Percentiles rank a stretch among this genome's conserved stretches.
Conservation (phyloP, 139 green algal genomes). For the Pseudopediastrum boryanum region DNA sequence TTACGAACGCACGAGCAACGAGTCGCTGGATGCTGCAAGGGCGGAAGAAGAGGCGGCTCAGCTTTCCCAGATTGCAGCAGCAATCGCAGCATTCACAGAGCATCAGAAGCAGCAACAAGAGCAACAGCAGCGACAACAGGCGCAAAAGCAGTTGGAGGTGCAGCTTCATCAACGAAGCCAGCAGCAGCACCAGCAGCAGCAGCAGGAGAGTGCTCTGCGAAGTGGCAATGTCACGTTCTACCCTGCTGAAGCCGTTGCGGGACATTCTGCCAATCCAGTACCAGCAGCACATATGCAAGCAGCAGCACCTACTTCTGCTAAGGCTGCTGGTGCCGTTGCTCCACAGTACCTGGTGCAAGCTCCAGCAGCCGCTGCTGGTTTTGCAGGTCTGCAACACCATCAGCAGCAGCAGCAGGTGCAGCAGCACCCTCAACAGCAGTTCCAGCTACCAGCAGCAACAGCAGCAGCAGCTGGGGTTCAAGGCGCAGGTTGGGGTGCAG, state of each 20-base stretch:
- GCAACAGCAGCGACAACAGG: background rate
- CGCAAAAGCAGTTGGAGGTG: background rate
- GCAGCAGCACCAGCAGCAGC: background rate
- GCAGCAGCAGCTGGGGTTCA: background rate
- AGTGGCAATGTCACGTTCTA: background rate
- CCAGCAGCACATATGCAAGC: background rate
- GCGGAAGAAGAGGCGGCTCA: too few species aligned
- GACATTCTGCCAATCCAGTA: too few species aligned
- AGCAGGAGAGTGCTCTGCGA: background rate
- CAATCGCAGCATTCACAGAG: too few species aligned
- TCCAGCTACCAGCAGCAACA: background rate
- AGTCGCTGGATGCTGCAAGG: too few species aligned
- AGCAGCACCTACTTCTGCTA: background rate
- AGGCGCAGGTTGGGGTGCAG: background rate
- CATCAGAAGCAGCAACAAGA: background rate
- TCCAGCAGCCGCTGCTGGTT: background rate
- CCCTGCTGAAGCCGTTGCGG: background rate
- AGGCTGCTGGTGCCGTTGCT: background rate
- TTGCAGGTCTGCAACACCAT: too few species aligned
- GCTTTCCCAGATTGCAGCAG: too few species aligned
- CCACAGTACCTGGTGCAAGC: background rate
- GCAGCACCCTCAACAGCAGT: background rate
- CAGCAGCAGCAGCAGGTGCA: conserved; percentile 13
- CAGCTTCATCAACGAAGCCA: background rate
- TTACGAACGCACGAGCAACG: too few species aligned